phyloP scores from a whole-genome alignment of 306 rosid species.

The Myrica gale region DNA sequence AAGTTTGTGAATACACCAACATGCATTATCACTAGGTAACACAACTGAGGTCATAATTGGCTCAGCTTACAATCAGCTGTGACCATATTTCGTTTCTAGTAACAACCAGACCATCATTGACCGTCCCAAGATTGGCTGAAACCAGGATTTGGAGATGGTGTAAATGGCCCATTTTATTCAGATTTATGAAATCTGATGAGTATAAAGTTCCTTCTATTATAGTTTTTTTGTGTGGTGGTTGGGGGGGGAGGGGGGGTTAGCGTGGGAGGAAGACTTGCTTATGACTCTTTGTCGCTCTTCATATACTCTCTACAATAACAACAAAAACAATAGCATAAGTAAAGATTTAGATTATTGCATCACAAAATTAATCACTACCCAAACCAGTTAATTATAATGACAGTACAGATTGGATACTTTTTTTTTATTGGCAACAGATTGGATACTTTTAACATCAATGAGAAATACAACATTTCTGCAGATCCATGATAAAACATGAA shows the following conservation, averaged over 20 bases:
- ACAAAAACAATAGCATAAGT: neutral
- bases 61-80: neutral
- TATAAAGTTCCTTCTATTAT: neutral
- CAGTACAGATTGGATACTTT: neutral
- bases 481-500: slow-evolving; percentile 19
- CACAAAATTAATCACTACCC: neutral
- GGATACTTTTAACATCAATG: slow-evolving; percentile 2
- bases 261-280: neutral
- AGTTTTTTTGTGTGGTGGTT: neutral
- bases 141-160: neutral
- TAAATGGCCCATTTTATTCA: neutral
- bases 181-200: neutral
- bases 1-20: neutral
- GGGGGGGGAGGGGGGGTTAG: neutral
- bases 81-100: neutral
- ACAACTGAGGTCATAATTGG: neutral
- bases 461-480: slow-evolving; percentile 13
- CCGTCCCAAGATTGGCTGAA: slow-evolving; percentile 1
- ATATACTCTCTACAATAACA: neutral
- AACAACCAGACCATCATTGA: neutral
- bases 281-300: neutral
- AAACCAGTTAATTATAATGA: neutral
- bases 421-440: no score
- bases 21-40: neutral
- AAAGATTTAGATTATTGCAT: neutral